Percentiles rank a stretch among this genome's conserved stretches.
Conservation (phyloP, 2,329 filamentous ascomycete genomes). For the Cyphellophora europaea region DNA sequence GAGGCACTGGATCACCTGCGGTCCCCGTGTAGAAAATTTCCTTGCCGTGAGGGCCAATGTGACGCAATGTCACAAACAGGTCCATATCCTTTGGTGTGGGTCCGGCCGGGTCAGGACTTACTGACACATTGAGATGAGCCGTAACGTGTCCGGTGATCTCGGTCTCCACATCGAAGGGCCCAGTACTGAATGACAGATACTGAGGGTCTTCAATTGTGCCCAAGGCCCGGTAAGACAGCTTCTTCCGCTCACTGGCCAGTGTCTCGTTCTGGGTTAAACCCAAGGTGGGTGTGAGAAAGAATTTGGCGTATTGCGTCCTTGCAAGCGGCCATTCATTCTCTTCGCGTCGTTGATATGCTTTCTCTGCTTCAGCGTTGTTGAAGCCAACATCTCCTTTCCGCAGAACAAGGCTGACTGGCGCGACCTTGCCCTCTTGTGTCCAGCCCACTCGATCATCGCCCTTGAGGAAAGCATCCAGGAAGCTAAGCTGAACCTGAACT, state of each 20-base stretch:
- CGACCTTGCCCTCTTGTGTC: conserved; percentile 29
- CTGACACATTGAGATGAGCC: conserved; percentile 55
- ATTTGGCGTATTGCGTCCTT: conserved; percentile 53
- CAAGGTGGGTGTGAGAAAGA: conserved; percentile 44
- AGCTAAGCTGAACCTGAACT: conserved; percentile 56
- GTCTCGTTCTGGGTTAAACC: conserved; percentile 29
- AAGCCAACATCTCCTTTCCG: conserved; percentile 59
- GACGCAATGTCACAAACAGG: conserved; percentile 45
- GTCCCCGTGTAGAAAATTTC: conserved; percentile 48
- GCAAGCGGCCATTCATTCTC: conserved; percentile 60
- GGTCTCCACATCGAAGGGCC: conserved; percentile 49
- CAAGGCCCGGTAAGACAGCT: conserved; percentile 50
- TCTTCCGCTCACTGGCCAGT: conserved; percentile 21
- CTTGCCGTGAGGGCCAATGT: conserved; percentile 40
- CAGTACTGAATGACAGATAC: conserved; percentile 48
- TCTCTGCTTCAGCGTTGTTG: conserved; percentile 54
- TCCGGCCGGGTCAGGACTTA: conserved; percentile 29
- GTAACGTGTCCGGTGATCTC: conserved; percentile 62
- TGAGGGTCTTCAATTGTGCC: conserved; percentile 48
- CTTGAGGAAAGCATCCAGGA: conserved; percentile 63
- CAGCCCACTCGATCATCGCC: conserved; percentile 46
- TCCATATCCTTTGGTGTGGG: conserved; percentile 42
- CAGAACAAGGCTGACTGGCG: conserved; percentile 51
- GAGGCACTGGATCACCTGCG: conserved; percentile 43
- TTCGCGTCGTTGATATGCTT: conserved; percentile 42